Evolutionary conservation across 2,329 filamentous ascomycete species (phyloP).

Genomic region (Diaporthe longicolla): DNA sequence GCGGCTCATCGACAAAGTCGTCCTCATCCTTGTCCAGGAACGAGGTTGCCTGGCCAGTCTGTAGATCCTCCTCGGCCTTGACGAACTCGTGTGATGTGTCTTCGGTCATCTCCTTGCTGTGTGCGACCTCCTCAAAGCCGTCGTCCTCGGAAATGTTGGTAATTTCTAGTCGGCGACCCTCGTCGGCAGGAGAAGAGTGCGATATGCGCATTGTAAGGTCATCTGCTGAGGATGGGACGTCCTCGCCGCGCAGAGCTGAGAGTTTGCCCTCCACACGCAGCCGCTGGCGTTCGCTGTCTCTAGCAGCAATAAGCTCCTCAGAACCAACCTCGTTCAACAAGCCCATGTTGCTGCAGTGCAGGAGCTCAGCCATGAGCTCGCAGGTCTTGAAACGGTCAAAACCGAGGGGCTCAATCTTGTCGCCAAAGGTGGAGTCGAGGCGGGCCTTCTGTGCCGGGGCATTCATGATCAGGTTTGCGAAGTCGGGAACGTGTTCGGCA

Average conservation of each 20-base stretch:
- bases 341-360: constrained; percentile 99
- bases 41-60: constrained; percentile 54
- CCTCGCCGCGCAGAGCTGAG: constrained; percentile 59
- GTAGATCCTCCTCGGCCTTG: constrained; percentile 70
- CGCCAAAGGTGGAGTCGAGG: constrained; percentile 89
- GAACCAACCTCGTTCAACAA: constrained; percentile 92
- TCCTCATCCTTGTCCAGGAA: constrained; percentile 75
- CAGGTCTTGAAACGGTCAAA: constrained; percentile 99
- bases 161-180: constrained; percentile 79
- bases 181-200: constrained; percentile 68
- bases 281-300: constrained; percentile 86
- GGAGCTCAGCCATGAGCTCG: constrained; percentile 95
- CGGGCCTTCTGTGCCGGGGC: constrained; percentile 80
- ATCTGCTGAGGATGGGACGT: constrained; percentile 68
- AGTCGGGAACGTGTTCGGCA: constrained; percentile 90
- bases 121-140: constrained; percentile 90
- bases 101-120: constrained; percentile 78
- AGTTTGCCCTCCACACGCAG: constrained; percentile 84
- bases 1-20: constrained; percentile 83
- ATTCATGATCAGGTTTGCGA: constrained; percentile 91
- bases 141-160: constrained; percentile 90
- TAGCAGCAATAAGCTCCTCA: constrained; percentile 84
- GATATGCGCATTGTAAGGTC: constrained; percentile 72
- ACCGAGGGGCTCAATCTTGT: constrained; percentile 91
- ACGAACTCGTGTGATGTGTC: constrained; percentile 79